Evolutionary conservation across 768 basidiomycete species (phyloP), one percentile per base, ranked within the genome.

Genomic region (Clavulina sp.): DNA sequence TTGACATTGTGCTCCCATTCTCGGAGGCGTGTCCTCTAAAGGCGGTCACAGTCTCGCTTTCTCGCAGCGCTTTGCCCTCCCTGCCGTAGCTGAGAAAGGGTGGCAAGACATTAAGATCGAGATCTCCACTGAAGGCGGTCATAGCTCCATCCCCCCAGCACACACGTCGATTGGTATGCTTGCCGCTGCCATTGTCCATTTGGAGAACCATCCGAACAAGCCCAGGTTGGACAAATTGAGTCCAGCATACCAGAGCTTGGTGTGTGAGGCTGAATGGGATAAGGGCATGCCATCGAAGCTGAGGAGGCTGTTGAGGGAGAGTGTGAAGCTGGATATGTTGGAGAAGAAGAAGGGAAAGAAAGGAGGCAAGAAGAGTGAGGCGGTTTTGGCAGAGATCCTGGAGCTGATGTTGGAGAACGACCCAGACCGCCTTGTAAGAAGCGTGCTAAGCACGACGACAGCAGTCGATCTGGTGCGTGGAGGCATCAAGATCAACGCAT

Each of bases 151-250:
- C 16, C 89, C 89, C 16, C 84, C 84, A 13, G 58, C 65, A 2
- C 87, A 95, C 57, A 93, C 88, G 2, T 41, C 49, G 53, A 87
- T 93, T 52, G 87, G 88, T 6, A 80, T 88, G 50, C 75, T 92
- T 36, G 71, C 88, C 2, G 67, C 75, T 1, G 62, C 85, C 9
- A 70, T 93, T 23, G 75, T 78, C 5, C 67, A 76, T 30, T 72
- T 81, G 41, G 88, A 93, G 62, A 60, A 67, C 6, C 68, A 85
- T 61, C 82, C 85, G 1, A 64, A 59, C 44, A 34, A 59, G 41
- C 62, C 68, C 4, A 52, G 70, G 44, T 67, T 87, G 46, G 70
- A 66, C 13, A 73, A 77, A 49, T 63, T 69, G 36, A 74, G 77
- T 23, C 76, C 81, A 0, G 61, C 75, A 34, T 84, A 78, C 65